Percentiles rank a stretch among this genome's conserved stretches.
Conservation (phyloP, 495 filamentous ascomycete genomes). For the Aspergillus sclerotioniger region DNA sequence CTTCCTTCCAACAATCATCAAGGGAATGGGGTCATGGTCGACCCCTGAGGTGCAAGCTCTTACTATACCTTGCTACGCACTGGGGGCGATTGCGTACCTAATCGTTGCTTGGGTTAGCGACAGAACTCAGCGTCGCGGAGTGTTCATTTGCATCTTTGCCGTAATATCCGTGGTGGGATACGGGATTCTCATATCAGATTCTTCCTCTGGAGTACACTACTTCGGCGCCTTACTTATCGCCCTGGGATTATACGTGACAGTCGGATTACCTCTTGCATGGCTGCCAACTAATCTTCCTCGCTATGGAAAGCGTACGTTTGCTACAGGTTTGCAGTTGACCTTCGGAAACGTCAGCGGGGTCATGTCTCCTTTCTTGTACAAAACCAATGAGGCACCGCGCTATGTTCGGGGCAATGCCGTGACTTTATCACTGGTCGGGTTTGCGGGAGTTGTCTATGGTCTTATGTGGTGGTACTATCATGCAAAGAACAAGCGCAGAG, state of each 20-base stretch:
- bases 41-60: constrained; percentile 65
- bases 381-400: constrained; percentile 36
- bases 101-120: constrained; percentile 60
- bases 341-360: constrained; percentile 68
- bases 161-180: constrained; percentile 65
- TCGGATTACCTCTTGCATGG: constrained; percentile 72
- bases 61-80: constrained; percentile 74
- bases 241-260: constrained; percentile 65
- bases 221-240: constrained; percentile 71
- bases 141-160: constrained; percentile 59
- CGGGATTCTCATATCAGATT: constrained; percentile 59
- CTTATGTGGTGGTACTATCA: constrained; percentile 56
- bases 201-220: constrained; percentile 63
- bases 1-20: constrained; percentile 77
- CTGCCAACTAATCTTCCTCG: constrained; percentile 56
- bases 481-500: constrained; percentile 54
- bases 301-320: constrained; percentile 71
- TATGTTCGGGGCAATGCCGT: constrained; percentile 46
- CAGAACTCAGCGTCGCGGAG: constrained; percentile 55
- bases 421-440: constrained; percentile 45
- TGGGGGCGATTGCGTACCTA: constrained; percentile 67
- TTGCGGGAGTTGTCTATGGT: constrained; percentile 42
- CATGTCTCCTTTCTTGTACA: constrained; percentile 60
- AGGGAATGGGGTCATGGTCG: constrained; percentile 61
- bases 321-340: constrained; percentile 64